Base-by-base conservation (phyloP, 345 rosid species). In the Salix caprea region DNA sequence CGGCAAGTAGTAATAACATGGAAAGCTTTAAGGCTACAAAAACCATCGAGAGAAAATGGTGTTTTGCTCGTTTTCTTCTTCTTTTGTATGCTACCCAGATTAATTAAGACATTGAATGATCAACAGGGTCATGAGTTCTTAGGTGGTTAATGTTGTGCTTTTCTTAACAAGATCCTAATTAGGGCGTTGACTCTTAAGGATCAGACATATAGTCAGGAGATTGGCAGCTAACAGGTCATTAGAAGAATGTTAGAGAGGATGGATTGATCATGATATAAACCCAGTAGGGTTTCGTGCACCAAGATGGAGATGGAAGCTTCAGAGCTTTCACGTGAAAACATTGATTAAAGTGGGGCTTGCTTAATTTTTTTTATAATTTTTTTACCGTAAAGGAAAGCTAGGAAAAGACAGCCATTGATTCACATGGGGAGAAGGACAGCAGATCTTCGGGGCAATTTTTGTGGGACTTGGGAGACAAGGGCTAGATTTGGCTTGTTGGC, bases 241-340 rank as follows among this genome's bases (percentile, higher is more conserved):
- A 46, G 50, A 46, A 46, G 15, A 46, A 46, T 46, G 50, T 40
- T 40, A 40, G 13, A 40, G 12, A 40, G 44, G 46, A 42, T 42
- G 46, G 0, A 2, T 2, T 42, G 46, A 42, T 42, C 14, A 42
- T 11, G 46, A 4, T 14, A 46, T 12, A 46, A 4, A 46, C 1
- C 14, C 16, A 23, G 28, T 23, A 58, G 26, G 64, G 64, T 58
- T n/a, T 56, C 3, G 61, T 1, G 61, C 26, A n/a, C 26, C 61
- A n/a, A 58, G 64, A 23, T 58, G 15, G 64, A 28, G 56, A 34
- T 11, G 64, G 48, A 16, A 74, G 80, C 67, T 64, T 78, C 67
- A 80, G 77, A 15, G 79, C 71, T 77, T 77, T 83, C 81, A 77
- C 75, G 81, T 80, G 83, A 74, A 80, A 67, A 37, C 64, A 58